These are phyloP conservation scores for Rosa lucieae DNA, from an alignment of 306 rosid species.

Conservation along the genomic window DNA sequence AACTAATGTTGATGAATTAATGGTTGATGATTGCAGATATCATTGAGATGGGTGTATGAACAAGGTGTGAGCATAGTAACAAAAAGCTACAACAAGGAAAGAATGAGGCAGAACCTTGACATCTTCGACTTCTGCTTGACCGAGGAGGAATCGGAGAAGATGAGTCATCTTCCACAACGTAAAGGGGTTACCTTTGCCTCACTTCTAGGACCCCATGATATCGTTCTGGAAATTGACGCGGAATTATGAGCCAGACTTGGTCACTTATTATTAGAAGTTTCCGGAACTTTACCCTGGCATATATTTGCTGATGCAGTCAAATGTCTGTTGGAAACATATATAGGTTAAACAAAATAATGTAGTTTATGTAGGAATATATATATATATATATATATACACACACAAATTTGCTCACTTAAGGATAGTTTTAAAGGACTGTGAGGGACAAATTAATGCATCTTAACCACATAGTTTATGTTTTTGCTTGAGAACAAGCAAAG, in stretches of 20 bases:
- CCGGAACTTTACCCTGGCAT: background rate
- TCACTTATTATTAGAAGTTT: background rate
- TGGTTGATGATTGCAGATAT: constrained; percentile 23
- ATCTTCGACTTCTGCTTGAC: constrained; percentile 45
- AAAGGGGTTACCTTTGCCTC: constrained; percentile 40
- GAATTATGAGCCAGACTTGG: constrained; percentile 27
- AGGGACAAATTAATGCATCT: no score
- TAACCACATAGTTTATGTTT: no score
- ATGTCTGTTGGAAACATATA: background rate
- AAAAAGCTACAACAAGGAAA: constrained; percentile 44
- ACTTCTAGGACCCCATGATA: constrained; percentile 37
- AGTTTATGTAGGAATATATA: no score
- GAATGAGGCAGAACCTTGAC: constrained; percentile 45
- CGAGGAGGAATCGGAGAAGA: constrained; percentile 32
- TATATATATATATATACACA: no score
- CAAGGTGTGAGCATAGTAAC: constrained; percentile 45
- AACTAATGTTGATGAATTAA: background rate
- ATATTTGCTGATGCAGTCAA: background rate
- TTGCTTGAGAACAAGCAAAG: no score
- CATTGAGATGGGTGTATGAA: constrained; percentile 53
- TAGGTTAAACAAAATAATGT: background rate
- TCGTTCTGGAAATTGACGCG: constrained; percentile 37
- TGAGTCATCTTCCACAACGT: constrained; percentile 37
- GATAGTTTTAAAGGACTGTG: no score
- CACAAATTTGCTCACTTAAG: no score